phyloP scores from a whole-genome alignment of 371 early-diverging fungal genomes.

The Polyrhizophydium stewartii region DNA sequence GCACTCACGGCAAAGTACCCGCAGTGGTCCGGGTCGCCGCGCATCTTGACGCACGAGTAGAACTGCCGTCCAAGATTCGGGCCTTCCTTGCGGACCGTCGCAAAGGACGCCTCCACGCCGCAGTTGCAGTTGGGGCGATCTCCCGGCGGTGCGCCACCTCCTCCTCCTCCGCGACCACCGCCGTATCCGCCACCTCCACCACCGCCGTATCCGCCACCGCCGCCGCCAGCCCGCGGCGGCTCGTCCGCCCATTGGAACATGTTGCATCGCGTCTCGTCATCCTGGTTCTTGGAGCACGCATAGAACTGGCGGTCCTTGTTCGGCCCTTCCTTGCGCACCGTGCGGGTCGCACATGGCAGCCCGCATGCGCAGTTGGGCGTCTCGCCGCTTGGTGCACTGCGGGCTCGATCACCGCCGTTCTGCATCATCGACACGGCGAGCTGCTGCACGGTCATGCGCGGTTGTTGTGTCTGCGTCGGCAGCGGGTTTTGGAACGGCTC shows the following conservation, averaged over 20 bases:
- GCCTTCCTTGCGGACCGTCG: constrained; percentile 12
- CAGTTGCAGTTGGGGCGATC: neutral
- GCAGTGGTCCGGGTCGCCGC: constrained; percentile 32
- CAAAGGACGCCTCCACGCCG: constrained; percentile 1
- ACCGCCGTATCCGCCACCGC: constrained; percentile 1
- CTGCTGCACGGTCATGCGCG: too few species aligned
- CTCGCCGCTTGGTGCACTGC: too few species aligned
- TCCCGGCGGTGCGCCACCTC: neutral
- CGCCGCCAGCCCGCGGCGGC: too few species aligned
- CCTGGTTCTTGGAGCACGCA: constrained; percentile 39
- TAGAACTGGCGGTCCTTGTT: constrained; percentile 40
- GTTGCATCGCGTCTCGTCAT: constrained; percentile 33
- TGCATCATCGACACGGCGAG: too few species aligned
- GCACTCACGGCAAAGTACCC: constrained; percentile 32
- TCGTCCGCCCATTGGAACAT: constrained; percentile 32
- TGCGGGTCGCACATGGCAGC: neutral
- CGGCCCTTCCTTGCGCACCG: constrained; percentile 13
- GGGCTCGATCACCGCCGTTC: too few species aligned
- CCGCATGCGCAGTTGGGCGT: neutral
- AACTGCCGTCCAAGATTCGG: constrained; percentile 39
- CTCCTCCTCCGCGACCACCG: constrained; percentile 4
- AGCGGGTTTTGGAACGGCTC: too few species aligned
- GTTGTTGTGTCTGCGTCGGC: too few species aligned
- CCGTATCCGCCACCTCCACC: constrained; percentile 7
- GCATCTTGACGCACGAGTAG: constrained; percentile 42